Evolutionary conservation across 2,329 filamentous ascomycete genomes (phyloP).

Genomic region (Calonectria pteridis): DNA sequence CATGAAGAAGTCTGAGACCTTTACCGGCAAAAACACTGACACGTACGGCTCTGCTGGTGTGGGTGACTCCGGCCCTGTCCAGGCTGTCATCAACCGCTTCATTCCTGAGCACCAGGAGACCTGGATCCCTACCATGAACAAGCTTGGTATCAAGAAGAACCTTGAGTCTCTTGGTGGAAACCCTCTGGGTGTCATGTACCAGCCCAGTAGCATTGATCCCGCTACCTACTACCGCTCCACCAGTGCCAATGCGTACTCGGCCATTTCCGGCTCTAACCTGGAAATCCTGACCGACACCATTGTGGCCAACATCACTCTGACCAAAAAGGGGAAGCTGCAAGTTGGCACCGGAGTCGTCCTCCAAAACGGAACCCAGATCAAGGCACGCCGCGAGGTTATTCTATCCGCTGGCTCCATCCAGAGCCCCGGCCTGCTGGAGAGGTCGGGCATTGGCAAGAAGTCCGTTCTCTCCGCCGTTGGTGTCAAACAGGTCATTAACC

Average conservation of each 20-base stretch:
- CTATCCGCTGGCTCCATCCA: constrained; percentile 27
- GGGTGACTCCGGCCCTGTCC: constrained; percentile 25
- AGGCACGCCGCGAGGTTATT: constrained; percentile 32
- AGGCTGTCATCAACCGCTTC: constrained; percentile 54
- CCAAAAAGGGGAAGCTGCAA: constrained; percentile 35
- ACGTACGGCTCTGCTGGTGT: constrained; percentile 29
- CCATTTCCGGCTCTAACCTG: constrained; percentile 56
- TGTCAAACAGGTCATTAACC: constrained; percentile 20
- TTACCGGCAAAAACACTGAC: constrained; percentile 31
- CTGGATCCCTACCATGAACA: constrained; percentile 58
- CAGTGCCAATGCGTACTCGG: constrained; percentile 58
- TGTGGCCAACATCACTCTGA: constrained; percentile 35
- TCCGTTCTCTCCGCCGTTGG: constrained; percentile 19
- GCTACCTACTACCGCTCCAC: constrained; percentile 61
- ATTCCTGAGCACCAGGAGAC: constrained; percentile 56
- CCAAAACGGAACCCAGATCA: constrained; percentile 24
- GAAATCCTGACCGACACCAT: constrained; percentile 35
- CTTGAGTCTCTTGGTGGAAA: constrained; percentile 61
- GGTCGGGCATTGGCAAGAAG: constrained; percentile 25
- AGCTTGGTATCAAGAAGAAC: constrained; percentile 51
- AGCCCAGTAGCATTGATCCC: constrained; percentile 60
- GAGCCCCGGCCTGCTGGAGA: constrained; percentile 28
- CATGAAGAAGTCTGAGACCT: constrained; percentile 44
- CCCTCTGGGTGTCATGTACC: constrained; percentile 60
- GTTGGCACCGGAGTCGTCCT: constrained; percentile 36